Evolutionary conservation across 2,329 filamentous ascomycete genomes (phyloP).

Genomic region (Penicillium sp.): DNA sequence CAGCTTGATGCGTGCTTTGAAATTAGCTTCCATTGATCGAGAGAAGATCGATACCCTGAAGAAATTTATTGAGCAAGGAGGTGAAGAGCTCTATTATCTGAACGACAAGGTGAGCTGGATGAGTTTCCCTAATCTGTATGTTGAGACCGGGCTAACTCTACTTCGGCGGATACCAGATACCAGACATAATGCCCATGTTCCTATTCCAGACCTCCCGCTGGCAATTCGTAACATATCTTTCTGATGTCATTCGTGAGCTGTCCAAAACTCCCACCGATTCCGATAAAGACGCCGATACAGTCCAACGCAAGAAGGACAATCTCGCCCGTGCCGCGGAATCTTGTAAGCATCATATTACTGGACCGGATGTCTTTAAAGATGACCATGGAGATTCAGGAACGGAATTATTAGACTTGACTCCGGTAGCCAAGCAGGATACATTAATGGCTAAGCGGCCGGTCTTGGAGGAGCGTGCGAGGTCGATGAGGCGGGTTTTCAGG

Average conservation of each 20-base stretch:
- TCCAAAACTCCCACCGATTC: slow-evolving; percentile 48
- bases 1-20: slow-evolving; percentile 67
- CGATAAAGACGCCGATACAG: slow-evolving; percentile 45
- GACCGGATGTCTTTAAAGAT: slow-evolving; percentile 85
- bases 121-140: neutral
- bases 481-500: slow-evolving; percentile 52
- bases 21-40: slow-evolving; percentile 73
- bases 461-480: slow-evolving; percentile 22
- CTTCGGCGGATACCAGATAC: slow-evolving; percentile 55
- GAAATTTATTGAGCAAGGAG: slow-evolving; percentile 75
- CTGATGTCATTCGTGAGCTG: slow-evolving; percentile 59
- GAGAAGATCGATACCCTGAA: slow-evolving; percentile 85
- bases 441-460: slow-evolving; percentile 26
- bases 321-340: slow-evolving; percentile 72
- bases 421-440: slow-evolving; percentile 25
- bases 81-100: slow-evolving; percentile 73
- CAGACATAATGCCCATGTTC: slow-evolving; percentile 80
- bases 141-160: neutral
- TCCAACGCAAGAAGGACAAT: slow-evolving; percentile 59
- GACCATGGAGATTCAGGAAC: slow-evolving; percentile 38
- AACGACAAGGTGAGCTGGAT: slow-evolving; percentile 54
- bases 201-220: slow-evolving; percentile 86
- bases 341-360: slow-evolving; percentile 76
- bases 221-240: slow-evolving; percentile 70
- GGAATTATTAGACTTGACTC: slow-evolving; percentile 33